Percentiles rank a stretch among this genome's conserved stretches.
Conservation (phyloP, 192 early-diverging fungal species). For the Coemansia sp. region DNA sequence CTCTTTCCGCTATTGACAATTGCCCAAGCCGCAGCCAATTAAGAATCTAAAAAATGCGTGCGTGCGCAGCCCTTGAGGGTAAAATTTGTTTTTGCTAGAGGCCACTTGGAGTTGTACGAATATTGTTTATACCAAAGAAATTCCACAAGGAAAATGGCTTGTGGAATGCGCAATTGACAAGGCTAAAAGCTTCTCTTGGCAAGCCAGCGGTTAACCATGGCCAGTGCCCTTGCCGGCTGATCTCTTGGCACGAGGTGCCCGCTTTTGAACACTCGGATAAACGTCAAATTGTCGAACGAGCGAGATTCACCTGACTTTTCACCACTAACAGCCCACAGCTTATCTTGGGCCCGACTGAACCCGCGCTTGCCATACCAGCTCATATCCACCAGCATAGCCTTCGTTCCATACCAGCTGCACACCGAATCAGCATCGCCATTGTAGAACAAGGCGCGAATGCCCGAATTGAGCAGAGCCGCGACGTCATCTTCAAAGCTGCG, state of each 20-base stretch:
- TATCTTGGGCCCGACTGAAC: conserved; percentile 69
- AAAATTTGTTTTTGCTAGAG: neutral
- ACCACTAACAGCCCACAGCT: conserved; percentile 65
- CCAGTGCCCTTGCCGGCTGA: conserved; percentile 71
- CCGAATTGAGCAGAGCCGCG: conserved; percentile 65
- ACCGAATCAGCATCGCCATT: conserved; percentile 89
- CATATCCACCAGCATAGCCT: conserved; percentile 75
- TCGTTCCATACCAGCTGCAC: conserved; percentile 84
- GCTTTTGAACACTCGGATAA: conserved; percentile 77
- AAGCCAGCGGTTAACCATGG: conserved; percentile 85
- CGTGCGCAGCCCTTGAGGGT: neutral
- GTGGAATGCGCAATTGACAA: neutral
- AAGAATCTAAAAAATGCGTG: neutral
- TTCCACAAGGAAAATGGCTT: neutral
- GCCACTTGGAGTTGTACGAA: neutral
- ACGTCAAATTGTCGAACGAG: conserved; percentile 64
- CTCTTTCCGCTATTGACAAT: neutral
- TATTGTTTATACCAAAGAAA: neutral
- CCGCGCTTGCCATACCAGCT: conserved; percentile 75
- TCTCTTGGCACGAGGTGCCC: conserved; percentile 91
- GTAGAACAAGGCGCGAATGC: conserved; percentile 80
- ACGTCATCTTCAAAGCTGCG: conserved; percentile 62
- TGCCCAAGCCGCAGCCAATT: neutral
- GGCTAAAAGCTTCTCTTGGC: neutral
- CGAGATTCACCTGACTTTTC: conserved; percentile 62